Evolutionary conservation across 257 asterid species (phyloP), one percentile per base, ranked within the genome.

Genomic region (Solanum neorickii): DNA sequence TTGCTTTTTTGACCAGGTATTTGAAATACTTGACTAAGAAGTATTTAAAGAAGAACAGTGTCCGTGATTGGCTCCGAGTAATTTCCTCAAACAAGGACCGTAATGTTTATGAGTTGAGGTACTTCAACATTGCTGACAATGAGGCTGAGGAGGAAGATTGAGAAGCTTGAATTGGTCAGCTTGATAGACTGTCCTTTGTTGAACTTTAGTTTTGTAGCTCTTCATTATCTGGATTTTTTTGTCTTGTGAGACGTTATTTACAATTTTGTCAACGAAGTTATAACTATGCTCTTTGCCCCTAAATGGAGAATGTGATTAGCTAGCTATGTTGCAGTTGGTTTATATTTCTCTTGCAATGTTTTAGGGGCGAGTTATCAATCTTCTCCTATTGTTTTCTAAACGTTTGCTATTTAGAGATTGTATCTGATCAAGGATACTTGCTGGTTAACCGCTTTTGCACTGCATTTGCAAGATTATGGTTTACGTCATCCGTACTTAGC

Each of bases 91-190:
- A 92, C 93, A 91, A 92, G 88, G 94, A 92, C 29, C 89, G 92
- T 9, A 92, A 59, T 75, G 93, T 92, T 10, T 92, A 92, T 86
- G 94, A 92, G 74, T 56, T 92, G 84, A 89, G 94, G 73, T 92
- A 92, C 90, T 92, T 92, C 92, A 92, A 92, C 90, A 92, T 92
- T 78, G 94, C 94, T 10, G 94, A 92, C 75, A 89, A 89, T 44
- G 94, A 92, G 41, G 93, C 89, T 14, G 94, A 92, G 87, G 94
- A 92, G 13, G 94, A 91, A 87, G 92, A 91, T 23, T 91, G 46
- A 87, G 42, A 39, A 33, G 39, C 31, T 82, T 35, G 69, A 82
- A 49, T 80, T 76, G 59, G 83, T 76, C 59, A 23, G 46, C 83
- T 23, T 76, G 47, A 42, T 42, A 76, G 23, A n/a, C 3, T 5